Base-by-base conservation (phyloP, 140 eudicot species). In the Ambrosia hybrid region DNA sequence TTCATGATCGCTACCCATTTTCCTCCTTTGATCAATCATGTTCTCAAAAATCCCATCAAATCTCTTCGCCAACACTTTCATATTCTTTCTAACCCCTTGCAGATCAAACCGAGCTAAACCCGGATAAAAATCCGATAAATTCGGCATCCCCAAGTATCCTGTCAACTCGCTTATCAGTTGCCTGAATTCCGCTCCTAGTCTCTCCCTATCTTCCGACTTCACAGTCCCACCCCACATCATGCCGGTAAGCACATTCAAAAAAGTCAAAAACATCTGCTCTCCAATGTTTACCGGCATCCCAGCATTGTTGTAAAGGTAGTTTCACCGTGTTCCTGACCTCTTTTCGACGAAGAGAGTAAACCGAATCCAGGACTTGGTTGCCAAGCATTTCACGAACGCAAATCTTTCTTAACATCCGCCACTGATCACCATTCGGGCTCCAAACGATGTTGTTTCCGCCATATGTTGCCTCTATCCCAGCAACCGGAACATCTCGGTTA, bases 401-500 rank as follows among this genome's bases (percentile, higher is more conserved):
- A 0, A 84, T 89, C 78, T 78, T 88, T 33, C 97, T 80, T 70
- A 91, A 65, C 91, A 88, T 84, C 46, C 96, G 84, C 97, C 91
- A 86, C 15, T 84, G 80, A 0, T 88, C 83, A 0, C 96, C 96
- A 6, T 86, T 78, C 0, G 88, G 91, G 9, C 86, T 74, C 83
- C 89, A 91, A 2, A 83, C 87, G 12, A 91, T 74, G 72, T 91
- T 93, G 34, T 39, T 67, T 59, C 89, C 97, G 2, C 91, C 89
- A 33, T 80, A 84, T 0, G 89, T 63, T 6, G 76, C 82, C 7
- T 81, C 85, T 68, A 17, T 66, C 58, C 80, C 86, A 1, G 88
- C 95, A 0, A 34, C 82, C 5, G 93, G 92, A n/a, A 84, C 77
- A 36, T 86, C 91, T 1, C 92, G 84, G 80, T 91, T 91, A 33